Evolutionary conservation across 208 protist species (phyloP).

Genomic region (Wallacemonas collosoma): DNA sequence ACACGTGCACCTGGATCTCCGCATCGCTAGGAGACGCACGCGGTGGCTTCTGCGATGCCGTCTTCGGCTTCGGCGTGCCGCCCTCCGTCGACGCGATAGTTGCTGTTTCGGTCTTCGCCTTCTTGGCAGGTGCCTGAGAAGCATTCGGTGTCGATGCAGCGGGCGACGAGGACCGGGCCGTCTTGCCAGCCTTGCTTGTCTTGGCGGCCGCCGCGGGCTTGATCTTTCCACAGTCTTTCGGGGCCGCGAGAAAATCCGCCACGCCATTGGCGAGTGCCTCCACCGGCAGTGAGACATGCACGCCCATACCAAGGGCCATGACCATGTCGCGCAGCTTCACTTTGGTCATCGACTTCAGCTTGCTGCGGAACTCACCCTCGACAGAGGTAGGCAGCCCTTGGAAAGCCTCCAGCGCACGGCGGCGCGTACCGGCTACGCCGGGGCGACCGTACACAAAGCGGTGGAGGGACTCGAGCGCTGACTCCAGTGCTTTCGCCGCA

Average conservation of each 20-base stretch:
- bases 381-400: constrained; percentile 54
- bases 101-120: constrained; percentile 18
- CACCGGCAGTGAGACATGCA: constrained; percentile 37
- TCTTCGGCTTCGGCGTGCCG: too few species aligned
- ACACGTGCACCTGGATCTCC: constrained; percentile 65
- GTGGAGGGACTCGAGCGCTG: constrained; percentile 68
- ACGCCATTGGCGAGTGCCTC: constrained; percentile 44
- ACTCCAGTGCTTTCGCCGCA: constrained; percentile 47
- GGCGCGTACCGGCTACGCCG: constrained; percentile 46
- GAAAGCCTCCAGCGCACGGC: constrained; percentile 55
- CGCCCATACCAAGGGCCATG: constrained; percentile 44
- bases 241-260: constrained; percentile 62
- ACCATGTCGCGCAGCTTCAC: constrained; percentile 60
- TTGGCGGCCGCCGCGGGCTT: constrained; percentile 14
- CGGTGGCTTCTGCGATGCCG: too few species aligned
- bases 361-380: constrained; percentile 37
- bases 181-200: constrained; percentile 12
- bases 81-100: too few species aligned
- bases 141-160: background rate
- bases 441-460: constrained; percentile 67
- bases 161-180: constrained; percentile 1
- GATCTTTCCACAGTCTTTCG: constrained; percentile 27
- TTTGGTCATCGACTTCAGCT: constrained; percentile 48
- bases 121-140: constrained; percentile 9
- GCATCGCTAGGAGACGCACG: constrained; percentile 40